phyloP scores from a whole-genome alignment of 2,329 filamentous ascomycete species.

The Stenocarpella maydis region DNA sequence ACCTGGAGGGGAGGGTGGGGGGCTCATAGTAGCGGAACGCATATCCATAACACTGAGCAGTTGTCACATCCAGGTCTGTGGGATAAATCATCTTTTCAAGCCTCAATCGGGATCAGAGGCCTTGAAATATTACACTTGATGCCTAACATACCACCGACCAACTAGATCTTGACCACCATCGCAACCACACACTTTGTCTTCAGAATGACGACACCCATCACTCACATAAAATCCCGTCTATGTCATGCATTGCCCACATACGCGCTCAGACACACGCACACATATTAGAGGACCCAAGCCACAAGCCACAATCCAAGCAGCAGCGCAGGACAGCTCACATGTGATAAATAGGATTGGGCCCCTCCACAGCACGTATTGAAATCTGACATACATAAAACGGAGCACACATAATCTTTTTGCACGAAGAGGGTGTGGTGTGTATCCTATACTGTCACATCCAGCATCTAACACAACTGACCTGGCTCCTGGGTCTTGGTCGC shows the following conservation, averaged over 20 bases:
- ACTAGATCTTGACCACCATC: neutral
- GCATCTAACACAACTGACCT: constrained; percentile 16
- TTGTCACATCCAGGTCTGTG: neutral
- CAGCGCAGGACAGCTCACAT: constrained; percentile 8
- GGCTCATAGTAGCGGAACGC: neutral
- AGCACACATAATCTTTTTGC: neutral
- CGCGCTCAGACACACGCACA: too few species aligned
- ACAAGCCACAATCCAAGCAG: constrained; percentile 9
- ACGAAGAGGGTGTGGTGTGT: neutral
- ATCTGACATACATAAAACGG: constrained; percentile 6
- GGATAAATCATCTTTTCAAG: neutral
- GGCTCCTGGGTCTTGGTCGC: constrained; percentile 17
- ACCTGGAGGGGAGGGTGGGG: too few species aligned
- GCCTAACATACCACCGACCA: neutral
- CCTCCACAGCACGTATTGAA: constrained; percentile 1
- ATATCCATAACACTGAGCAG: neutral
- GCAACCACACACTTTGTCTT: neutral
- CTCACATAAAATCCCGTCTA: constrained; percentile 15
- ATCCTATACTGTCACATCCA: constrained; percentile 18
- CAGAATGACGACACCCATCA: constrained; percentile 5
- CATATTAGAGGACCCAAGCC: neutral
- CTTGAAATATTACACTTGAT: neutral
- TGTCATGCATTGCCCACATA: constrained; percentile 10
- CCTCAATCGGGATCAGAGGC: neutral
- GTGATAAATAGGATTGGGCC: neutral